Evolutionary conservation across 2,329 filamentous ascomycete species (phyloP).

Genomic region (Colletotrichum higginsianum): DNA sequence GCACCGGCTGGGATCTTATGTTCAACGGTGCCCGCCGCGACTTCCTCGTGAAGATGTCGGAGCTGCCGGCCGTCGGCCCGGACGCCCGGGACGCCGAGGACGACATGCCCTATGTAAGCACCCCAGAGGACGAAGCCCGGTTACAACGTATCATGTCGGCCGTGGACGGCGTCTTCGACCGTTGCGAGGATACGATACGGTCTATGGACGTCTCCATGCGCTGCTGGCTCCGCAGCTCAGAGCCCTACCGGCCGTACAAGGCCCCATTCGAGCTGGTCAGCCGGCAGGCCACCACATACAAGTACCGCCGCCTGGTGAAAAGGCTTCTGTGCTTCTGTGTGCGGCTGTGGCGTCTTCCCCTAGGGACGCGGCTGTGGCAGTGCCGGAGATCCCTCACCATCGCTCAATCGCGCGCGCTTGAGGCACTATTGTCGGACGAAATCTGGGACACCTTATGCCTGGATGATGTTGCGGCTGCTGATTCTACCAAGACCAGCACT

Average conservation of each 20-base stretch:
- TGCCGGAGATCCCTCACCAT: neutral
- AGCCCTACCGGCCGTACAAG: conserved; percentile 16
- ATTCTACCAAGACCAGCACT: neutral
- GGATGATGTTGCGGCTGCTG: neutral
- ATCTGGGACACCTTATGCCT: neutral
- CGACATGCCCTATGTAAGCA: conserved; percentile 7
- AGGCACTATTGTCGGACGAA: neutral
- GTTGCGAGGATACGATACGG: conserved; percentile 12
- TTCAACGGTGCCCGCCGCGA: conserved; percentile 4
- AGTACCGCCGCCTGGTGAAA: neutral
- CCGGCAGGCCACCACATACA: neutral
- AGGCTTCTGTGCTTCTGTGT: conserved; percentile 5
- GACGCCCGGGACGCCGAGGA: neutral
- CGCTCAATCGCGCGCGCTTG: neutral
- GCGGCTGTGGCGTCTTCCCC: neutral
- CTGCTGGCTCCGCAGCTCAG: conserved; percentile 13
- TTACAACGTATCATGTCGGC: neutral
- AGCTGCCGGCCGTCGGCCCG: neutral
- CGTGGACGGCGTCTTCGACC: neutral
- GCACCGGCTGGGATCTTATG: conserved; percentile 13
- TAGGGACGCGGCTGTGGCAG: neutral
- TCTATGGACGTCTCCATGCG: conserved; percentile 3
- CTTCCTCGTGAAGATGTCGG: neutral
- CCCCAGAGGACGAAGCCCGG: neutral
- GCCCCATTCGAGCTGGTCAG: conserved; percentile 5